Evolutionary conservation across 495 filamentous ascomycete species (phyloP).

Genomic region (Aspergillus wentii): DNA sequence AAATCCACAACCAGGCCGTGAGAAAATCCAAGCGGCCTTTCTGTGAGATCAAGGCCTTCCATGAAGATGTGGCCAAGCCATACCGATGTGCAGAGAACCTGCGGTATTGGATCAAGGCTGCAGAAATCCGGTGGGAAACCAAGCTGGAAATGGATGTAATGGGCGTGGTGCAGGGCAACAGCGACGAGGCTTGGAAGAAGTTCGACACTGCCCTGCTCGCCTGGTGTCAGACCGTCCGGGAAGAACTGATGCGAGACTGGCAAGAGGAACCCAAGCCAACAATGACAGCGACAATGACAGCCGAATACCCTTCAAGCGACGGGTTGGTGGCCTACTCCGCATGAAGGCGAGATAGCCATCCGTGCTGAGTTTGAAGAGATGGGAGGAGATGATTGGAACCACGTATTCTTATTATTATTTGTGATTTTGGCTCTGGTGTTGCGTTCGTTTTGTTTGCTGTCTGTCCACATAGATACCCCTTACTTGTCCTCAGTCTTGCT

Average conservation of each 20-base stretch:
- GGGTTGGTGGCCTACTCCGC: constrained; percentile 6
- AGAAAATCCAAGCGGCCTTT: constrained; percentile 80
- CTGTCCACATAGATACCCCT: constrained; percentile 25
- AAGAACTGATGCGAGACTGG: constrained; percentile 68
- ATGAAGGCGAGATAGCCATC: constrained; percentile 2
- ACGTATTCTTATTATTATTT: constrained; percentile 11
- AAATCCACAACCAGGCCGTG: constrained; percentile 83
- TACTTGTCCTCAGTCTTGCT: constrained; percentile 11
- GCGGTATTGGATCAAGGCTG: constrained; percentile 92
- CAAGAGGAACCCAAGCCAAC: too few relatives aligned
- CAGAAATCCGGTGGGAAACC: constrained; percentile 90
- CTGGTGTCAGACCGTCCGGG: constrained; percentile 73
- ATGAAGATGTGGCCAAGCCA: constrained; percentile 86
- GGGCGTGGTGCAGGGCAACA: constrained; percentile 70
- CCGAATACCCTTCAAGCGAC: constrained; percentile 9
- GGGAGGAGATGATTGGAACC: constrained; percentile 12
- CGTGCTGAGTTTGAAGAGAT: neutral
- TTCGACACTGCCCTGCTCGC: constrained; percentile 75
- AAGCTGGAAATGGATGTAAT: constrained; percentile 80
- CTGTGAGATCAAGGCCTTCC: constrained; percentile 83
- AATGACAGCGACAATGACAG: too few relatives aligned
- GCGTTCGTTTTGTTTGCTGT: constrained; percentile 10
- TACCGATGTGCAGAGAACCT: constrained; percentile 93
- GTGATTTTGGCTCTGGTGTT: constrained; percentile 6
- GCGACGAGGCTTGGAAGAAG: constrained; percentile 62